phyloP scores from a whole-genome alignment of 768 basidiomycete genomes.

The Suillus decipiens region DNA sequence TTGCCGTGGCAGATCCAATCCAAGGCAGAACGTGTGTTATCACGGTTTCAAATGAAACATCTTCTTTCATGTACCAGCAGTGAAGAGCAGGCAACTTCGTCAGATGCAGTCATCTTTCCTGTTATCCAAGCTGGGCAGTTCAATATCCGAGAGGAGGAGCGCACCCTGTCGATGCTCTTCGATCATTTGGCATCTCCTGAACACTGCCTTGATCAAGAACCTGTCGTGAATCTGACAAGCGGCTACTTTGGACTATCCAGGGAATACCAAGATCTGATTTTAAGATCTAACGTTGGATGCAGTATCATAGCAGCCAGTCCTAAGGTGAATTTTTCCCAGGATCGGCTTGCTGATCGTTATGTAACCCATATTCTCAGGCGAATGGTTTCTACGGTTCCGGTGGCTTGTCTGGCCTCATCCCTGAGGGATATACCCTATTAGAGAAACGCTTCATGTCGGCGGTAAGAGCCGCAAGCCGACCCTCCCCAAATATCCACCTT shows the following conservation, averaged over 20 bases:
- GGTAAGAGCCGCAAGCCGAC: constrained; percentile 47
- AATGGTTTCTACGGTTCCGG: constrained; percentile 93
- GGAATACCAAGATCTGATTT: constrained; percentile 73
- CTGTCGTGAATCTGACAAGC: constrained; percentile 82
- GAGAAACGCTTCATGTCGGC: constrained; percentile 83
- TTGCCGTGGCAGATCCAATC: constrained; percentile 72
- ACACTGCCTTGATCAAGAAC: constrained; percentile 28
- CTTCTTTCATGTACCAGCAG: constrained; percentile 30
- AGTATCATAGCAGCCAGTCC: constrained; percentile 86
- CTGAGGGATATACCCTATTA: constrained; percentile 90
- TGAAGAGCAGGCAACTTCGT: constrained; percentile 6
- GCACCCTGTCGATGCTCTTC: constrained; percentile 58
- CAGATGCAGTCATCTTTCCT: constrained; percentile 67
- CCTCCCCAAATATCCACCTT: constrained; percentile 58
- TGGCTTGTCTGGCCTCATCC: constrained; percentile 91
- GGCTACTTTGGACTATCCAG: constrained; percentile 92
- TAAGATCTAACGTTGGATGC: constrained; percentile 59
- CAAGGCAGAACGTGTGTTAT: constrained; percentile 57
- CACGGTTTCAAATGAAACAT: constrained; percentile 56
- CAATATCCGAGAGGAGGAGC: constrained; percentile 84
- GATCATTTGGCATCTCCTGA: constrained; percentile 38
- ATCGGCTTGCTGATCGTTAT: background rate
- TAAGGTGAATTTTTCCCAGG: constrained; percentile 49
- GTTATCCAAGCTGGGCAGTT: constrained; percentile 91
- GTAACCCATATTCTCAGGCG: constrained; percentile 51